Base-by-base conservation (phyloP, 768 basidiomycete genomes). In the Boletus patriciae region DNA sequence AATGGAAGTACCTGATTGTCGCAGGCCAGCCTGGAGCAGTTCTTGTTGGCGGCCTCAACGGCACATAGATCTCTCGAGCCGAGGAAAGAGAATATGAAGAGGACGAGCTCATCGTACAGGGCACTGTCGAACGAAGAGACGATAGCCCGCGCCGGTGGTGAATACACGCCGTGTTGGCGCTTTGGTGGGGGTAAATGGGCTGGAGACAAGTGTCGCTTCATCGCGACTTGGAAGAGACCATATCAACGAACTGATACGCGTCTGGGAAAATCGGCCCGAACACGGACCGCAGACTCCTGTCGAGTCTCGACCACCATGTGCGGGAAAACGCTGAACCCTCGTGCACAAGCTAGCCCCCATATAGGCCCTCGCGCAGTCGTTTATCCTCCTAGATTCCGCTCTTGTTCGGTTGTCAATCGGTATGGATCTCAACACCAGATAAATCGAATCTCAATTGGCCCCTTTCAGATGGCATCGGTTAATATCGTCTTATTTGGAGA, bases 61-160 rank as follows among this genome's bases (percentile, higher is more conserved):
- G 77, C 67, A 66, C 90, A 92, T 29, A 92, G 82, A 71, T 90
- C 89, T 21, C 71, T 63, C 74, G 79, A 84, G 31, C 82, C 78
- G 38, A 92, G 78, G 71, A 85, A 79, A 3, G 88, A 84, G 76
- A 92, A 88, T 52, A 92, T 84, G 64, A 77, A 80, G 21, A 92
- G 75, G 45, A 90, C 75, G 45, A 92, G 80, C 72, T 92, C 90
- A 63, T 92, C 90, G 66, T 83, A 92, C 42, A 92, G 72, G 5
- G 80, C 74, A 54, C 71, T 76, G 58, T 86, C 81, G 63, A 88
- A 83, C 16, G 75, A 78, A 33, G 73, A 58, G 58, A 65, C 43
- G 27, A 58, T 46, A 6, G 52, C 62, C 29, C 58, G 54, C 33
- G 52, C 63, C 3, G 54, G 55, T 27, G 59, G 60, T 51, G 46